A percentile compares a stretch with the other conserved stretches of the same genome.
Evolutionary conservation across 108 stramenopile species (phyloP).

Genomic region (Cyclotella atomus): DNA sequence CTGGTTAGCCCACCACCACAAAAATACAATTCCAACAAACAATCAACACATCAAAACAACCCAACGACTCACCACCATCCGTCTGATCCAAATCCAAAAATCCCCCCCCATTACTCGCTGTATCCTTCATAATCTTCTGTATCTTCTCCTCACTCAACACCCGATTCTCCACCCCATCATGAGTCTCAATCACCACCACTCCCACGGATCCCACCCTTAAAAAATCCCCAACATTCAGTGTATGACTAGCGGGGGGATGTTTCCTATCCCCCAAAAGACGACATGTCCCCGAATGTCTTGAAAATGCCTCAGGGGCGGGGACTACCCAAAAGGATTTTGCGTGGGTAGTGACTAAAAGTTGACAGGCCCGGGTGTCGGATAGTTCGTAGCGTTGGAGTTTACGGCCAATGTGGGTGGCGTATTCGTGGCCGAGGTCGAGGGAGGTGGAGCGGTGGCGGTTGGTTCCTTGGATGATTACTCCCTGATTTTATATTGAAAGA

Average conservation of each 20-base stretch:
- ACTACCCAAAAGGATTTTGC: constrained; percentile 90
- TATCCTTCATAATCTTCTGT: constrained; percentile 92
- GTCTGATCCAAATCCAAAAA: constrained; percentile 87
- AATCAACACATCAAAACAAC: not conserved
- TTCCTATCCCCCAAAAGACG: constrained; percentile 93
- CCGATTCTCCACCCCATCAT: constrained; percentile 83
- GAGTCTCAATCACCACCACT: constrained; percentile 95
- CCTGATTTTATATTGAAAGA: constrained; percentile 32
- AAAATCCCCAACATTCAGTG: constrained; percentile 89
- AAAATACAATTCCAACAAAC: not conserved
- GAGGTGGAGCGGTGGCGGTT: constrained; percentile 64
- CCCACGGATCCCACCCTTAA: constrained; percentile 95
- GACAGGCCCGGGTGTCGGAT: constrained; percentile 87
- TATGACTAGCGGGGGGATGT: constrained; percentile 80
- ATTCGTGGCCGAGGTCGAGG: constrained; percentile 74
- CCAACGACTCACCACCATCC: constrained; percentile 84
- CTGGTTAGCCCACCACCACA: not conserved
- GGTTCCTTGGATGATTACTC: constrained; percentile 86
- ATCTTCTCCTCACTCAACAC: constrained; percentile 87
- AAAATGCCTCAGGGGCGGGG: constrained; percentile 96
- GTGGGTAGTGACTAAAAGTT: constrained; percentile 89
- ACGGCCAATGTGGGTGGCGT: constrained; percentile 78
- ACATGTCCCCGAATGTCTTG: constrained; percentile 95
- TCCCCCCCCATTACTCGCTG: constrained; percentile 72
- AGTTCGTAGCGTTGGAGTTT: constrained; percentile 87